Evolutionary conservation across 2,329 filamentous ascomycete species (phyloP).

Genomic region (Pseudopithomyces chartarum): DNA sequence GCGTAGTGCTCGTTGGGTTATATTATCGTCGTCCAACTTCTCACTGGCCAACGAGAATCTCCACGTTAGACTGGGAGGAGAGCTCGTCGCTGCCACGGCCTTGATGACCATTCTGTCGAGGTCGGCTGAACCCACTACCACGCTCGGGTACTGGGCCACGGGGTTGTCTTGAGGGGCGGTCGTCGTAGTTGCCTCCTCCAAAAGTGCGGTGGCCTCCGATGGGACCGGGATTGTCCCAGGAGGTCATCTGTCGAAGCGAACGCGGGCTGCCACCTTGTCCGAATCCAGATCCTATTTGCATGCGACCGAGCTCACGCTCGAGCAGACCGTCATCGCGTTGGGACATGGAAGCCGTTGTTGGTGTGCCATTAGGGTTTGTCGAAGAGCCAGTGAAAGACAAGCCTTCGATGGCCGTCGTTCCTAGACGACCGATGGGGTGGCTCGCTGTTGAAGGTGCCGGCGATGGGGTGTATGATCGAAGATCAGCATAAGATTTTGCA

Average conservation of each 20-base stretch:
- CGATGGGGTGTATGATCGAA: conserved; percentile 93
- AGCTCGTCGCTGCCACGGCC: conserved; percentile 67
- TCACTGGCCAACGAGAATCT: conserved; percentile 67
- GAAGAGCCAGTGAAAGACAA: conserved; percentile 62
- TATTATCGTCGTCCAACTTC: conserved; percentile 9
- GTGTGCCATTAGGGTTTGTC: conserved; percentile 70
- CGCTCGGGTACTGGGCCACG: conserved; percentile 66
- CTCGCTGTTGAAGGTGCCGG: conserved; percentile 88
- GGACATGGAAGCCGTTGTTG: conserved; percentile 57
- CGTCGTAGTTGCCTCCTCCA: conserved; percentile 63
- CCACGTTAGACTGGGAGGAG: conserved; percentile 63
- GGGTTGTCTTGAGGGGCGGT: conserved; percentile 65
- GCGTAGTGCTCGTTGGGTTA: conserved; percentile 9
- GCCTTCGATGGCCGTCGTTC: conserved; percentile 55
- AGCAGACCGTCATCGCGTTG: conserved; percentile 63
- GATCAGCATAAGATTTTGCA: conserved; percentile 94
- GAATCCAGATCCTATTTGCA: conserved; percentile 61
- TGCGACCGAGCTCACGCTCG: conserved; percentile 66
- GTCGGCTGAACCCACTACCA: conserved; percentile 60
- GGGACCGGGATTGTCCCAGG: conserved; percentile 64
- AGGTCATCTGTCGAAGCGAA: conserved; percentile 64
- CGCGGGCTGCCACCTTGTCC: conserved; percentile 60
- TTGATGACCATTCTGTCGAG: conserved; percentile 66
- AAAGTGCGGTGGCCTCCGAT: conserved; percentile 69
- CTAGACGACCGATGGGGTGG: conserved; percentile 72